Percentiles rank a stretch among this genome's conserved stretches.
phyloP scores from a whole-genome alignment of 257 asterid species.

The Solanum boliviense region DNA sequence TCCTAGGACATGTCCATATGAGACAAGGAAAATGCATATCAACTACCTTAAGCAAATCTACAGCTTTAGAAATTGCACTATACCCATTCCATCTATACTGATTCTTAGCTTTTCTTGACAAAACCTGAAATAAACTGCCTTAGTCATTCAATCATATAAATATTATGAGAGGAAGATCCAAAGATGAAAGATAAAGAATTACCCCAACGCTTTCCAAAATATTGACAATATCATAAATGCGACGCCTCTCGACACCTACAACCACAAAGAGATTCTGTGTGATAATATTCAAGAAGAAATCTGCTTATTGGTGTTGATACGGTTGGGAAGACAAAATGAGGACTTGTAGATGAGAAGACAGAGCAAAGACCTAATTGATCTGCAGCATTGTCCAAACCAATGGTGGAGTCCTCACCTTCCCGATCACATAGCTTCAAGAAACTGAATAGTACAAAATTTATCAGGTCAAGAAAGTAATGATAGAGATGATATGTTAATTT shows the following conservation, averaged over 20 bases:
- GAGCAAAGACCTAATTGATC: constrained; percentile 33
- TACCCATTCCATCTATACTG: constrained; percentile 48
- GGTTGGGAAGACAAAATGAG: neutral
- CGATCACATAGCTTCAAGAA: constrained; percentile 47
- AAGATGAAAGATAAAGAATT: neutral
- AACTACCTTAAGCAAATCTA: constrained; percentile 37
- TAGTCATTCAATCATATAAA: neutral
- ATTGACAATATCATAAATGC: constrained; percentile 61
- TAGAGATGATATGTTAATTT: neutral
- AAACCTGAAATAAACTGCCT: constrained; percentile 22
- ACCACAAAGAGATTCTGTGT: neutral
- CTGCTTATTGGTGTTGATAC: neutral
- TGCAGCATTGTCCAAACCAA: constrained; percentile 51
- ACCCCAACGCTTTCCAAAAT: constrained; percentile 60
- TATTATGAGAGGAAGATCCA: neutral
- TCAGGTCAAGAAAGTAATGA: neutral
- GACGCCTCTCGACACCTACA: constrained; percentile 53
- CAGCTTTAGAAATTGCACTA: constrained; percentile 26
- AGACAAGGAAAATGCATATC: neutral
- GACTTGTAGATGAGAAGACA: neutral
- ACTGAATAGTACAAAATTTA: constrained; percentile 21
- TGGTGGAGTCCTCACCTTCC: constrained; percentile 39
- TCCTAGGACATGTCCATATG: neutral
- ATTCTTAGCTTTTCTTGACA: constrained; percentile 31
- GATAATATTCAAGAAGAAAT: neutral